Base-by-base conservation (phyloP, 2,329 filamentous ascomycete genomes). In the Fulvia fulva region DNA sequence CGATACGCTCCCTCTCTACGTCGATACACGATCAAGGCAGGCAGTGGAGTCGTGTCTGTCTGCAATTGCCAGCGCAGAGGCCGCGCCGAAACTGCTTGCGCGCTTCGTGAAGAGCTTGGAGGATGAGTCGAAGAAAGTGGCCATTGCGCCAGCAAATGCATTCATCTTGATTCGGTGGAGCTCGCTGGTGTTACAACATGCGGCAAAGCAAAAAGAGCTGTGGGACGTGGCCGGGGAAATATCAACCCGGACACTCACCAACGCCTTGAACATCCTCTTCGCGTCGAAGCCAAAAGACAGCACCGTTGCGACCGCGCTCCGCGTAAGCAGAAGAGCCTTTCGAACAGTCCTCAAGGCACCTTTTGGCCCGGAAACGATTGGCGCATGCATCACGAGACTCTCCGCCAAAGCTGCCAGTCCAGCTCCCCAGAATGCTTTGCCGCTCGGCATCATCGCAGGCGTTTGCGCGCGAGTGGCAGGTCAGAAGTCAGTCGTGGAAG, bases 141-240 rank as follows among this genome's bases (percentile, higher is more conserved):
- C 85, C 62, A 87, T 97, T 67, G 90, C 93, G 30, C 78, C 88
- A 16, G 84, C 83, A 45, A 95, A 86, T 74, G 89, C 91, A 5
- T 96, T 97, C 71, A 90, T 96, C 51, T 79, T 99, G 65, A 82
- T 94, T 14, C 90, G 96, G 74, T 99, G 93, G 93, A 91, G 87
- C 73, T 89, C 88, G 58, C 74, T 93, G 58, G 76, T 97, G 52
- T 83, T 96, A 65, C 86, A 92, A 68, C 81, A 87, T 58, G 79
- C 91, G 25, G 83, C 83, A 30, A 81, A 81, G 50, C 83, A 76
- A 51, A 73, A 83, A 16, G 71, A 81, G 9, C 73, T 83, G 45
- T 91, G 86, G 87, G 82, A 84, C 52, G 79, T 79, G 68, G 86
- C 86, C 72, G 83, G 84, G 54, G 68, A 81, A 62, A 86, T 90